These are phyloP conservation scores for Paramyrothecium roridum DNA, from an alignment of 2,329 filamentous ascomycete species.

Conservation along the genomic window DNA sequence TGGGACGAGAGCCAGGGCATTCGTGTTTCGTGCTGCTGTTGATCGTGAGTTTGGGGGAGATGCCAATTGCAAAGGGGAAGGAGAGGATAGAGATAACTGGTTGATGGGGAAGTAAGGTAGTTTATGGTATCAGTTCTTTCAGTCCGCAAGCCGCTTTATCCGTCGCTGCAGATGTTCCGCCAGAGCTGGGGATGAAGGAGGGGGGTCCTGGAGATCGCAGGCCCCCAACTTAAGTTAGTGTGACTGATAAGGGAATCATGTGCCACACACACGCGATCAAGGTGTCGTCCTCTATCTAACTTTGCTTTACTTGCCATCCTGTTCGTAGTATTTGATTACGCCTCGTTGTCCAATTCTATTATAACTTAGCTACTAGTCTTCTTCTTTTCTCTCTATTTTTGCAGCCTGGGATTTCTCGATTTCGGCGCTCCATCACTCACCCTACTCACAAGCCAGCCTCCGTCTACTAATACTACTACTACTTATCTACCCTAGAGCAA, in stretches of 20 bases:
- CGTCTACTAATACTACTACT: too few species aligned
- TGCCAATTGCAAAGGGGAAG: too few species aligned
- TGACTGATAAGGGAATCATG: neutral
- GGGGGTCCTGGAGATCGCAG: neutral
- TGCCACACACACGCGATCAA: neutral
- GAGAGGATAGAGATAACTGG: too few species aligned
- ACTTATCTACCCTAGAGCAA: constrained; percentile 3
- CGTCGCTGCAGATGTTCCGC: neutral
- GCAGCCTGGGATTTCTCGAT: neutral
- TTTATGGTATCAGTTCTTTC: too few species aligned
- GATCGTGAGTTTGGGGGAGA: too few species aligned
- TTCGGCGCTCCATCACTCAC: neutral
- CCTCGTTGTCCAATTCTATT: too few species aligned
- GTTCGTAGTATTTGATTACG: neutral
- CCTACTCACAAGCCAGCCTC: too few species aligned
- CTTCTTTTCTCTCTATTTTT: too few species aligned
- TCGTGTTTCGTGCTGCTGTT: too few species aligned
- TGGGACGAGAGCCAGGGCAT: too few species aligned
- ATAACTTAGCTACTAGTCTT: too few species aligned
- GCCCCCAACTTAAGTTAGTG: neutral
- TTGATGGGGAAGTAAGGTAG: too few species aligned
- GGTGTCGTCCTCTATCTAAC: neutral
- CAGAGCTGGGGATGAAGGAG: neutral
- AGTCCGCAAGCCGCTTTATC: neutral
- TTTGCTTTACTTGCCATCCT: neutral